These are phyloP conservation scores for Populus ilicifolia DNA, from an alignment of 345 rosid species.

Conservation along the genomic window DNA sequence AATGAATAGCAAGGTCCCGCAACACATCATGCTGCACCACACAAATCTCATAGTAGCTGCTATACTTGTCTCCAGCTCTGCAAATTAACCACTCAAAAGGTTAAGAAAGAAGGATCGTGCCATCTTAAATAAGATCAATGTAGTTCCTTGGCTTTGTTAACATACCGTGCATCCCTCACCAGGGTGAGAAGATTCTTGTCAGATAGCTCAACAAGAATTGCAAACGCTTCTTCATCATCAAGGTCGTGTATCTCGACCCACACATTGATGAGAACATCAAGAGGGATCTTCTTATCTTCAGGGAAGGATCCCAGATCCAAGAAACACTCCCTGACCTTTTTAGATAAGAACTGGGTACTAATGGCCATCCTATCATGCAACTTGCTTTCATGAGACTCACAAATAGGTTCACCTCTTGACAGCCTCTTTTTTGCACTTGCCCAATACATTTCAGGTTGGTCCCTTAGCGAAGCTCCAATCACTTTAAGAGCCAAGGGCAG, in stretches of 20 bases:
- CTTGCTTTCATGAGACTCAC: constrained; percentile 65
- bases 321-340: constrained; percentile 63
- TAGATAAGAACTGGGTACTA: constrained; percentile 48
- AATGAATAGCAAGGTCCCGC: constrained; percentile 77
- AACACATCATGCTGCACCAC: constrained; percentile 88
- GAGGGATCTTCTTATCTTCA: constrained; percentile 89
- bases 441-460: constrained; percentile 65
- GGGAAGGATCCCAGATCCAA: constrained; percentile 93
- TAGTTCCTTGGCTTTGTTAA: not conserved
- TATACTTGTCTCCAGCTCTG: constrained; percentile 67
- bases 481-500: constrained; percentile 96
- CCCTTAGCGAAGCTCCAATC: constrained; percentile 72
- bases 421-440: constrained; percentile 57
- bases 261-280: constrained; percentile 76
- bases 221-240: constrained; percentile 58
- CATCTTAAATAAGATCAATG: not conserved
- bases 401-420: constrained; percentile 65
- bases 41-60: constrained; percentile 64
- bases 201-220: constrained; percentile 63
- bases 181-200: constrained; percentile 73
- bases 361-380: constrained; percentile 73
- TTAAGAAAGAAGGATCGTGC: not conserved
- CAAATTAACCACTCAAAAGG: constrained; percentile 17
- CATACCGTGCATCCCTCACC: constrained; percentile 72
- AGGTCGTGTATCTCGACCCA: constrained; percentile 76